A percentile compares a stretch with the other conserved stretches of the same genome.
These are phyloP conservation scores for Eurotiales sp. DNA, from an alignment of 2,329 filamentous ascomycete species.

Conservation along the genomic window DNA sequence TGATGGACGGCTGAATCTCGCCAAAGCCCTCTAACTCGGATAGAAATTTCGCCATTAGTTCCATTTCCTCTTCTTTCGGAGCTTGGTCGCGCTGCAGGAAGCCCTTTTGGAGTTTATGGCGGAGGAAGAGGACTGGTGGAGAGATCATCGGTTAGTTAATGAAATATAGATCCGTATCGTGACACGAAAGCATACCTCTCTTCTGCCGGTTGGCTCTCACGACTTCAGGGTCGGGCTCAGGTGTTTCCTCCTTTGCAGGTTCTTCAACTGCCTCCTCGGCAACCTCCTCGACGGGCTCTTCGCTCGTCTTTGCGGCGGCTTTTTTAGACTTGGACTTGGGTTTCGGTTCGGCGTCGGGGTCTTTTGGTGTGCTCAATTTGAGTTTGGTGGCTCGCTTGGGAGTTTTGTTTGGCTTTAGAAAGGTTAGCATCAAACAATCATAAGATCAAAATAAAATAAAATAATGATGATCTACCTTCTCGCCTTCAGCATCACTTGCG, in stretches of 20 bases:
- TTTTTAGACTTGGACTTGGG: conserved; percentile 36
- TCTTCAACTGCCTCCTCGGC: conserved; percentile 58
- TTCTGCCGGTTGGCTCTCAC: conserved; percentile 57
- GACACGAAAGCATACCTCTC: conserved; percentile 39
- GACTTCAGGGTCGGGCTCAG: conserved; percentile 54
- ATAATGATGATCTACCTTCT: conserved; percentile 50
- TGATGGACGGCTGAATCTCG: conserved; percentile 84
- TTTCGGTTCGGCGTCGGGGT: conserved; percentile 43
- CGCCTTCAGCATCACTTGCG: conserved; percentile 66
- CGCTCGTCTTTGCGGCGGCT: conserved; percentile 56
- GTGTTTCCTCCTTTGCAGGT: conserved; percentile 43
- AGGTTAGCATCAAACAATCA: conserved; percentile 23
- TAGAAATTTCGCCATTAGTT: conserved; percentile 41
- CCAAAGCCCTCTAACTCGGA: conserved; percentile 74
- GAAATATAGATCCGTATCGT: neutral
- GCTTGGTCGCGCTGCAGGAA: conserved; percentile 79
- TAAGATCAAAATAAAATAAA: conserved; percentile 6
- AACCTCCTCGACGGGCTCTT: conserved; percentile 50
- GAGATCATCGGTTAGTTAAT: conserved; percentile 17
- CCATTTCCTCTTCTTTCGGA: conserved; percentile 70
- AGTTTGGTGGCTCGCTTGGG: conserved; percentile 59
- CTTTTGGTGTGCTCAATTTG: conserved; percentile 57
- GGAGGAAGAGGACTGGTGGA: conserved; percentile 77
- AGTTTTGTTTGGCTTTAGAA: conserved; percentile 54
- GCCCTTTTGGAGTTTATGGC: conserved; percentile 91